Evolutionary conservation across 371 early-diverging fungal genomes (phyloP).

Genomic region (Mucor mucedo): DNA sequence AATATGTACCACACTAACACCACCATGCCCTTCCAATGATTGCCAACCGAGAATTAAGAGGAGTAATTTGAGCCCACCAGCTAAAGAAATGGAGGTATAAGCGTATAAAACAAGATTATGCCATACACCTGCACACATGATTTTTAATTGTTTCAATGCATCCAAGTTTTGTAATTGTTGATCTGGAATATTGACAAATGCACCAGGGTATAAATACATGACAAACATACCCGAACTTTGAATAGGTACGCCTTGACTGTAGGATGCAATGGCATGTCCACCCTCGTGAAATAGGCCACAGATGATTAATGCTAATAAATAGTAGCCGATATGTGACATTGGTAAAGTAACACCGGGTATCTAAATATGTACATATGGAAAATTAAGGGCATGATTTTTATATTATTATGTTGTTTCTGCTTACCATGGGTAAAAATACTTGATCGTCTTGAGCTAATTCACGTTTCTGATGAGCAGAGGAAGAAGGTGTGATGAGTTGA

Average conservation of each 20-base stretch:
- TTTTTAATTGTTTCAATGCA: slow-evolving; percentile 62
- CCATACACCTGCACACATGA: slow-evolving; percentile 88
- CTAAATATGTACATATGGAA: slow-evolving; percentile 29
- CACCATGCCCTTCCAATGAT: slow-evolving; percentile 53
- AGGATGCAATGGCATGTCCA: slow-evolving; percentile 82
- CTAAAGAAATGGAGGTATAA: slow-evolving; percentile 50
- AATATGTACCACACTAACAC: slow-evolving; percentile 69
- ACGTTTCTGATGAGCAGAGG: not conserved
- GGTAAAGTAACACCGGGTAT: slow-evolving; percentile 87
- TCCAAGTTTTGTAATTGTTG: slow-evolving; percentile 51
- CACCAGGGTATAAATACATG: slow-evolving; percentile 80
- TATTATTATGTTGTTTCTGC: not conserved
- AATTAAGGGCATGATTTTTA: not conserved
- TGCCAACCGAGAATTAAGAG: slow-evolving; percentile 59
- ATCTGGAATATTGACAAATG: slow-evolving; percentile 80
- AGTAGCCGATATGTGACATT: slow-evolving; percentile 73
- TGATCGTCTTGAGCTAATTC: slow-evolving; percentile 51
- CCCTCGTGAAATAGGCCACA: slow-evolving; percentile 80
- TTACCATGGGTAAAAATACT: slow-evolving; percentile 67
- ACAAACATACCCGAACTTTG: slow-evolving; percentile 76
- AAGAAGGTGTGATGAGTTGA: slow-evolving; percentile 10
- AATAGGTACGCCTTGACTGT: slow-evolving; percentile 67
- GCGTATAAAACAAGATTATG: slow-evolving; percentile 72
- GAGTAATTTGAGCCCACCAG: slow-evolving; percentile 52
- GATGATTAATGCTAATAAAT: slow-evolving; percentile 65